Conservation (phyloP, 306 rosid genomes). For the Prunus padus region DNA sequence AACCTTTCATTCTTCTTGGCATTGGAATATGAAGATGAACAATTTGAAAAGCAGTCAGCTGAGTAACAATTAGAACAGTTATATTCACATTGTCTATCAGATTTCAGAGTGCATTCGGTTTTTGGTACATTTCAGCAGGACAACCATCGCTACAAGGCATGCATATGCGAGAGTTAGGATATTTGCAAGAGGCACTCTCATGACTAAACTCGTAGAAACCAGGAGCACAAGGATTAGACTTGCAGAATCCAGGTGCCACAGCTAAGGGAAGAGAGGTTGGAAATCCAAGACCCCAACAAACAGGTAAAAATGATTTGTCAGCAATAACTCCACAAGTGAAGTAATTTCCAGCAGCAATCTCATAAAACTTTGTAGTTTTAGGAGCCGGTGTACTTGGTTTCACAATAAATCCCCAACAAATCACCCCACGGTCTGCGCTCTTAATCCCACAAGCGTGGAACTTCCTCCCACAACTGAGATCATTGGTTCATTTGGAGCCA, state of each 20-base stretch:
- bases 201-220: slow-evolving; percentile 61
- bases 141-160: slow-evolving; percentile 70
- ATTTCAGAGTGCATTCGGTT: slow-evolving; percentile 45
- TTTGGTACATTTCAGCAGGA: slow-evolving; percentile 69
- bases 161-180: slow-evolving; percentile 53
- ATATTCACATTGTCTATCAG: slow-evolving; percentile 72
- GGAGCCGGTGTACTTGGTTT: slow-evolving; percentile 70
- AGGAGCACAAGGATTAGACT: slow-evolving; percentile 61
- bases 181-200: slow-evolving; percentile 50
- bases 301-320: slow-evolving; percentile 64
- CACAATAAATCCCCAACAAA: slow-evolving; percentile 80
- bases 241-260: slow-evolving; percentile 67
- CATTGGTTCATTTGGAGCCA: slow-evolving; percentile 73
- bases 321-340: slow-evolving; percentile 86
- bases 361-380: slow-evolving; percentile 51
- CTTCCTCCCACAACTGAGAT: slow-evolving; percentile 78
- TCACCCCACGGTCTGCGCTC: slow-evolving; percentile 64
- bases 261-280: slow-evolving; percentile 81
- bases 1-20: slow-evolving; percentile 50
- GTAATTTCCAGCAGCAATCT: slow-evolving; percentile 83
- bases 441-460: slow-evolving; percentile 94
- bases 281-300: slow-evolving; percentile 91
- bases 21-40: slow-evolving; percentile 48
- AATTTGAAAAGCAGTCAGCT: slow-evolving; percentile 54
- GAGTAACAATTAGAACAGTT: slow-evolving; percentile 72